phyloP scores from a whole-genome alignment of 495 filamentous ascomycete genomes.

The Baudoinia panamericana region DNA sequence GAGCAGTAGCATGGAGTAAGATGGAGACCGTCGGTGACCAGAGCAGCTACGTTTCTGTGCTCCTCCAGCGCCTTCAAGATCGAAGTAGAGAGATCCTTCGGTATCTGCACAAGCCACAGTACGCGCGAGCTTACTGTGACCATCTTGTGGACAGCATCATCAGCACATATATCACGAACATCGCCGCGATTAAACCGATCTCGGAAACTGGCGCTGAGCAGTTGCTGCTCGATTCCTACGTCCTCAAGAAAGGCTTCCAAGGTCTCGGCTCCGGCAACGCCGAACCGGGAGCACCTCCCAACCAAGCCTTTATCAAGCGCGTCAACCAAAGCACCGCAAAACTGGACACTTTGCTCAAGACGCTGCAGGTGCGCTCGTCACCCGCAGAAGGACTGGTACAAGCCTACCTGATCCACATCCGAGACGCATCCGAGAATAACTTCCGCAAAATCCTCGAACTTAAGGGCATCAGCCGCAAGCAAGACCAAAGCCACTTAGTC shows the following conservation, averaged over 20 bases:
- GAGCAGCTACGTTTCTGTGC: slow-evolving; percentile 75
- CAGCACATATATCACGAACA: slow-evolving; percentile 62
- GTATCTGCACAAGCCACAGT: slow-evolving; percentile 80
- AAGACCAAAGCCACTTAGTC: slow-evolving; percentile 68
- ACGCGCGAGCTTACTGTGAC: slow-evolving; percentile 87
- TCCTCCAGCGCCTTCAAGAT: slow-evolving; percentile 56
- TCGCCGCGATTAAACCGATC: slow-evolving; percentile 79
- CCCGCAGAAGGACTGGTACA: slow-evolving; percentile 91
- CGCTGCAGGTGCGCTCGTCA: slow-evolving; percentile 81
- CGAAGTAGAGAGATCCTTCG: slow-evolving; percentile 59
- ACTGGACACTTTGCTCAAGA: slow-evolving; percentile 87
- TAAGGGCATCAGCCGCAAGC: slow-evolving; percentile 35
- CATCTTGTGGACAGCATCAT: slow-evolving; percentile 78
- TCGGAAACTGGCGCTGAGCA: slow-evolving; percentile 93
- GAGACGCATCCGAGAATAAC: slow-evolving; percentile 48
- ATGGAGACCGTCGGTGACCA: slow-evolving; percentile 94
- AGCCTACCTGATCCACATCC: slow-evolving; percentile 56
- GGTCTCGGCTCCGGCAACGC: slow-evolving; percentile 48
- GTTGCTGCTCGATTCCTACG: slow-evolving; percentile 93
- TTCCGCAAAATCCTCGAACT: slow-evolving; percentile 89
- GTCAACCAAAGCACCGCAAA: slow-evolving; percentile 74
- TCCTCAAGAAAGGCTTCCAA: slow-evolving; percentile 69
- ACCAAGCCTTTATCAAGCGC: slow-evolving; percentile 64
- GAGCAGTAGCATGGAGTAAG: slow-evolving; percentile 86
- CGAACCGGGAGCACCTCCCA: slow-evolving; percentile 26